phyloP scores from a whole-genome alignment of 1,284 basidiomycete species.

The Moniliella sp. region DNA sequence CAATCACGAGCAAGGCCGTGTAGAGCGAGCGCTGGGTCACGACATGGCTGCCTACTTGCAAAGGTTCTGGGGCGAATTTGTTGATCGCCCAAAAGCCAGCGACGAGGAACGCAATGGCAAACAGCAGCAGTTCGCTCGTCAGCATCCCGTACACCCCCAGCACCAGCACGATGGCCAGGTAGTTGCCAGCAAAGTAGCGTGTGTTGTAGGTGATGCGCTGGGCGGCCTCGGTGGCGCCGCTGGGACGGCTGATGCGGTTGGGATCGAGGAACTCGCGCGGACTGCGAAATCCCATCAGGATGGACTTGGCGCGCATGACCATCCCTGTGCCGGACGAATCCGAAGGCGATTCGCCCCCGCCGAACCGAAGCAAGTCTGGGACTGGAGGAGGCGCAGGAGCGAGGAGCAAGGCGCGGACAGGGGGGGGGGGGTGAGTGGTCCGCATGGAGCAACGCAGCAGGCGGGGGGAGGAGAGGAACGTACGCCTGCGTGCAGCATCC shows the following conservation, averaged over 20 bases:
- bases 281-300: conserved; percentile 53
- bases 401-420: background rate
- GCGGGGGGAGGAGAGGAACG: background rate
- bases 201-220: conserved; percentile 76
- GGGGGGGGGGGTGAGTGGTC: background rate
- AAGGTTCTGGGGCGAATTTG: conserved; percentile 41
- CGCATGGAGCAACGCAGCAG: background rate
- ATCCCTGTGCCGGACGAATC: conserved; percentile 47
- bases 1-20: conserved; percentile 38
- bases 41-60: conserved; percentile 51
- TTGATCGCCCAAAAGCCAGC: conserved; percentile 78
- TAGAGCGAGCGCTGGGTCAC: conserved; percentile 52
- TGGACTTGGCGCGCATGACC: too few relatives aligned
- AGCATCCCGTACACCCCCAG: conserved; percentile 82
- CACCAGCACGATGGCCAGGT: conserved; percentile 56
- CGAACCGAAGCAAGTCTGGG: background rate
- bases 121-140: conserved; percentile 57
- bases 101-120: conserved; percentile 67
- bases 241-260: conserved; percentile 54
- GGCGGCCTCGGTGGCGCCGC: conserved; percentile 44
- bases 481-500: background rate
- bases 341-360: conserved; percentile 19
- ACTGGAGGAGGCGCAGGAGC: background rate
- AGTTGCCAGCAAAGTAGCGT: conserved; percentile 43
- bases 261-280: conserved; percentile 52